These are phyloP conservation scores for Spathaspora passalidarum DNA, from an alignment of 805 yeast genomes.

Conservation along the genomic window DNA sequence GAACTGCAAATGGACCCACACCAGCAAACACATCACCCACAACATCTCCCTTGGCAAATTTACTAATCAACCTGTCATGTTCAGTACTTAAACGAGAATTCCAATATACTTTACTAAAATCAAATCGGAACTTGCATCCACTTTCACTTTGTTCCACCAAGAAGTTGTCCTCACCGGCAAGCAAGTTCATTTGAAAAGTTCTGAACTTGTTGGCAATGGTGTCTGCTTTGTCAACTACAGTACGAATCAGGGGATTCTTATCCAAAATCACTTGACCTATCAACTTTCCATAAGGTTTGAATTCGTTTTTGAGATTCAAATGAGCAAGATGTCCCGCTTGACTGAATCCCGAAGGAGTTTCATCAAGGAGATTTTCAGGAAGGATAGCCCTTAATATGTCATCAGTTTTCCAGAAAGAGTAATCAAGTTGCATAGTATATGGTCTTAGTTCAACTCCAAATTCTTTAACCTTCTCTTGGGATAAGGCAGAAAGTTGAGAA, in stretches of 20 bases:
- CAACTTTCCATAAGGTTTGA: conserved; percentile 71
- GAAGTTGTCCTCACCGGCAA: conserved; percentile 80
- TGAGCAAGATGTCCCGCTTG: conserved; percentile 96
- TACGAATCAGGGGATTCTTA: conserved; percentile 74
- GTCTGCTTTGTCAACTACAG: conserved; percentile 91
- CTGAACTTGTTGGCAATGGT: conserved; percentile 84
- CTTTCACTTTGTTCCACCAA: conserved; percentile 85
- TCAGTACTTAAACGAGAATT: conserved; percentile 92
- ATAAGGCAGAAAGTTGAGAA: conserved; percentile 28
- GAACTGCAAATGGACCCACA: conserved; percentile 96
- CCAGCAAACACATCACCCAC: conserved; percentile 98
- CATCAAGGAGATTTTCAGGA: conserved; percentile 67
- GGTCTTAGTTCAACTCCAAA: conserved; percentile 47
- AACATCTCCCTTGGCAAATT: conserved; percentile 63
- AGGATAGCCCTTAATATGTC: conserved; percentile 76
- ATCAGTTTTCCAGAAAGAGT: conserved; percentile 85
- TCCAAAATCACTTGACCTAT: conserved; percentile 91
- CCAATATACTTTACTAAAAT: conserved; percentile 95
- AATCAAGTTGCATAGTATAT: conserved; percentile 57
- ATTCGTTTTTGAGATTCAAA: conserved; percentile 78
- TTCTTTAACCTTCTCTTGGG: conserved; percentile 46
- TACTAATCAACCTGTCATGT: conserved; percentile 73
- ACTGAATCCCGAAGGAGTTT: conserved; percentile 87
- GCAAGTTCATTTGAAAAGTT: conserved; percentile 88
- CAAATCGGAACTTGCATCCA: conserved; percentile 81